Evolutionary conservation across 1,139 yeast species (phyloP).

Genomic region (Magnusiomyces fungicola): DNA sequence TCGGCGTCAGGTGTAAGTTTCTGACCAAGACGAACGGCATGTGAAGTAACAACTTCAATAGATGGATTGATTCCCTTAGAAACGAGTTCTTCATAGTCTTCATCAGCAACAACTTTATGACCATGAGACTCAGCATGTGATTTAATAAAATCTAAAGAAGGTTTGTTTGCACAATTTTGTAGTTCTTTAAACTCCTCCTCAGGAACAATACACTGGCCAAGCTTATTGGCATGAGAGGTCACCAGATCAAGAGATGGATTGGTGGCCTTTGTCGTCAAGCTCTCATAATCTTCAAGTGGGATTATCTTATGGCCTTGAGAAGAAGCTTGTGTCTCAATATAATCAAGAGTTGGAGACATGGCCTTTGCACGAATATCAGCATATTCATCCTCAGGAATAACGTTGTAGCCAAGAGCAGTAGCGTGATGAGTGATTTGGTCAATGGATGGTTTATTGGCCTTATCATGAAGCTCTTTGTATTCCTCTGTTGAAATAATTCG

Average conservation of each 20-base stretch:
- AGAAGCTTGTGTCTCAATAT: conserved; percentile 10
- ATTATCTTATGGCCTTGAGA: conserved; percentile 33
- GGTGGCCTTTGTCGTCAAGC: conserved; percentile 22
- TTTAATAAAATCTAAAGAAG: conserved; percentile 10
- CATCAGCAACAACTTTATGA: conserved; percentile 8
- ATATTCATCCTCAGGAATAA: conserved; percentile 7
- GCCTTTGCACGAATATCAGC: conserved; percentile 6
- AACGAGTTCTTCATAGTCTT: conserved; percentile 4
- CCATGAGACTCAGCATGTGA: conserved; percentile 10
- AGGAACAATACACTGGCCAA: conserved; percentile 13
- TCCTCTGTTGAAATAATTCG: conserved; percentile 26
- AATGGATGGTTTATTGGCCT: conserved; percentile 9
- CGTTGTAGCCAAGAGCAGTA: conserved; percentile 8
- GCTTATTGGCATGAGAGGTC: conserved; percentile 28
- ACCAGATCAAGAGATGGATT: conserved; percentile 37
- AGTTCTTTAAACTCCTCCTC: conserved; percentile 13
- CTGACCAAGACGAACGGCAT: conserved; percentile 29
- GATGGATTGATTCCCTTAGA: conserved; percentile 10
- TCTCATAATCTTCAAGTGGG: background rate
- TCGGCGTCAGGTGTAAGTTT: conserved; percentile 20
- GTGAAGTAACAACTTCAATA: conserved; percentile 7
- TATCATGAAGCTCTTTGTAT: conserved; percentile 16
- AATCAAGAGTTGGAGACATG: conserved; percentile 8
- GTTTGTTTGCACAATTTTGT: conserved; percentile 13
- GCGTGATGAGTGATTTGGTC: conserved; percentile 11